phyloP scores from a whole-genome alignment of 371 early-diverging fungal species.

The Blakeslea trispora region DNA sequence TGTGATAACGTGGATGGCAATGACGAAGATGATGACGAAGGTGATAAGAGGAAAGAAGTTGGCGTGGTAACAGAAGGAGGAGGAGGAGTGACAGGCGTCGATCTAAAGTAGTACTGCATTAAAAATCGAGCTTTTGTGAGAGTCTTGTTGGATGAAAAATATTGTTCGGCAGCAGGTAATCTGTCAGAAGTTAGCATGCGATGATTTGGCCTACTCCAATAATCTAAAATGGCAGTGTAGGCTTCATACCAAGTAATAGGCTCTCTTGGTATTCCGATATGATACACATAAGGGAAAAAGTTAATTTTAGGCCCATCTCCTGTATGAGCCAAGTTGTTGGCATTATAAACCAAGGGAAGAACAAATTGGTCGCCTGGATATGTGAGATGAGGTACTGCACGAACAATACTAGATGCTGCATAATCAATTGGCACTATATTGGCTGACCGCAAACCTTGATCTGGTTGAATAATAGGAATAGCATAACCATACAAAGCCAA shows the following conservation, averaged over 20 bases:
- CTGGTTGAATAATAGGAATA: constrained; percentile 27
- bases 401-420: constrained; percentile 23
- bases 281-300: constrained; percentile 26
- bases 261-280: constrained; percentile 12
- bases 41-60: background rate
- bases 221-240: constrained; percentile 28
- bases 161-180: constrained; percentile 18
- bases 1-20: too few species aligned
- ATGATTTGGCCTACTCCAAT: constrained; percentile 29
- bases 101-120: constrained; percentile 31
- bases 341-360: constrained; percentile 18
- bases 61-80: background rate
- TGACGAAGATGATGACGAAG: too few species aligned
- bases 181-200: constrained; percentile 8
- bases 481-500: constrained; percentile 30
- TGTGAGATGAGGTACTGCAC: constrained; percentile 17
- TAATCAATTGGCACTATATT: constrained; percentile 49
- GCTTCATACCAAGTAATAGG: constrained; percentile 27
- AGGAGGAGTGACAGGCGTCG: constrained; percentile 5
- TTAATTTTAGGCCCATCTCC: background rate
- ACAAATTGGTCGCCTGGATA: constrained; percentile 22
- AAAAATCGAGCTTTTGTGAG: constrained; percentile 30
- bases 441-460: constrained; percentile 20
- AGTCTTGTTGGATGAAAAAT: constrained; percentile 26
- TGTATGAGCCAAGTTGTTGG: constrained; percentile 1